Conservation (phyloP, 2,329 filamentous ascomycete species). For the Zelopaecilomyces penicillatus region DNA sequence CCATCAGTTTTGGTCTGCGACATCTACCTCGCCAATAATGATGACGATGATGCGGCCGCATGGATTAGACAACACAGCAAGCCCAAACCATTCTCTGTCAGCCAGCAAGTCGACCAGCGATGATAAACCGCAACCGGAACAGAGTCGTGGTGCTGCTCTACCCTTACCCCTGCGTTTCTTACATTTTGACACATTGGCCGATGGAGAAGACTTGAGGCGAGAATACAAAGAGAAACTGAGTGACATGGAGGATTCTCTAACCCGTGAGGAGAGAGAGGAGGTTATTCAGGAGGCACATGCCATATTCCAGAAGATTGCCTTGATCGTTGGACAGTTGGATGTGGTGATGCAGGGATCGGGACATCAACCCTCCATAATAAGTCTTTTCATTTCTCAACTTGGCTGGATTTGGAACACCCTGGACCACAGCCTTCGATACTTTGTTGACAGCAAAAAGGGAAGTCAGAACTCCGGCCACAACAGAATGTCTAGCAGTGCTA, state of each 20-base stretch:
- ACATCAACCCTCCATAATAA: conserved; percentile 1
- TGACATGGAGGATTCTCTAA: conserved; percentile 39
- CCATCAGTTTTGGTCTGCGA: conserved; percentile 49
- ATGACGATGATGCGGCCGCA: no score
- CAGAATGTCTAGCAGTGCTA: conserved; percentile 12
- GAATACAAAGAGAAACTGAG: conserved; percentile 55
- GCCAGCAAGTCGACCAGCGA: neutral
- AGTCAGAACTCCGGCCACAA: conserved; percentile 17
- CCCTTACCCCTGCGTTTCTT: conserved; percentile 41
- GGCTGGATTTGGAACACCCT: conserved; percentile 16
- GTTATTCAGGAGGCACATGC: conserved; percentile 54
- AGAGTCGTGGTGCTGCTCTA: neutral
- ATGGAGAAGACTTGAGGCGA: conserved; percentile 63
- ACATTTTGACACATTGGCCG: conserved; percentile 48
- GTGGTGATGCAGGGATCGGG: conserved; percentile 25
- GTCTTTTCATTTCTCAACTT: conserved; percentile 11
- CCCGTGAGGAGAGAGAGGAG: conserved; percentile 47
- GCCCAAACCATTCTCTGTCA: no score
- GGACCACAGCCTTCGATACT: conserved; percentile 27
- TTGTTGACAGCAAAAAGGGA: conserved; percentile 29
- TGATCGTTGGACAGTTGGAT: conserved; percentile 57
- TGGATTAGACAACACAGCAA: no score
- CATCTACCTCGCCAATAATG: no score
- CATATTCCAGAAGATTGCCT: conserved; percentile 55
- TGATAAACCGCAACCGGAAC: neutral